Percentiles rank a stretch among this genome's conserved stretches.
phyloP scores from a whole-genome alignment of 2,329 filamentous ascomycete species.

The Colletotrichum scovillei region DNA sequence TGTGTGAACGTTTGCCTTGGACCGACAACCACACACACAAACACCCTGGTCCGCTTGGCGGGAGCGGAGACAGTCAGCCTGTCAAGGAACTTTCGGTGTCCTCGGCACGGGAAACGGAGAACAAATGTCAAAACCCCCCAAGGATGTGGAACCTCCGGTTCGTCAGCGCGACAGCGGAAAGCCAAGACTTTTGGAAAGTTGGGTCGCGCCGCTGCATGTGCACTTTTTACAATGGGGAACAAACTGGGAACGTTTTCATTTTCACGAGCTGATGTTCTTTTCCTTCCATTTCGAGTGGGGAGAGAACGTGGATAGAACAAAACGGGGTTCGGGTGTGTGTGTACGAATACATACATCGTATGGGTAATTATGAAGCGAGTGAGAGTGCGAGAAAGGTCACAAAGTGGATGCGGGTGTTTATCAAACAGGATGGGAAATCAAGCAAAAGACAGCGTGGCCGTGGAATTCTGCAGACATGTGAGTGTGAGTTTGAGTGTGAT shows the following conservation, averaged over 20 bases:
- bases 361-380: too few relatives aligned
- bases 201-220: constrained; percentile 7
- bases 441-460: constrained; percentile 1
- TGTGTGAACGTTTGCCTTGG: constrained; percentile 1
- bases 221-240: constrained; percentile 6
- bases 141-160: background rate
- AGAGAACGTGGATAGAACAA: background rate
- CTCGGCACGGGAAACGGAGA: constrained; percentile 16
- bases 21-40: background rate
- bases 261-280: background rate
- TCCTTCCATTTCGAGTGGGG: constrained; percentile 8
- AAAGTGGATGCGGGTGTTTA: background rate
- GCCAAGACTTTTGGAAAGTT: background rate
- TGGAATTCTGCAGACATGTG: background rate
- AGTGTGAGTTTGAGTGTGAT: background rate
- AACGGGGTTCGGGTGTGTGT: background rate
- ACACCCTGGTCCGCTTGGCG: background rate
- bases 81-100: constrained; percentile 6
- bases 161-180: constrained; percentile 10
- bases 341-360: background rate
- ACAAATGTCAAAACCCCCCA: background rate
- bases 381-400: too few relatives aligned
- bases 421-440: background rate
- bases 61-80: background rate
- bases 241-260: background rate